Percentiles rank a stretch among this genome's conserved stretches.
Conservation (phyloP, 192 early-diverging fungal species). For the Gonapodya sp. region DNA sequence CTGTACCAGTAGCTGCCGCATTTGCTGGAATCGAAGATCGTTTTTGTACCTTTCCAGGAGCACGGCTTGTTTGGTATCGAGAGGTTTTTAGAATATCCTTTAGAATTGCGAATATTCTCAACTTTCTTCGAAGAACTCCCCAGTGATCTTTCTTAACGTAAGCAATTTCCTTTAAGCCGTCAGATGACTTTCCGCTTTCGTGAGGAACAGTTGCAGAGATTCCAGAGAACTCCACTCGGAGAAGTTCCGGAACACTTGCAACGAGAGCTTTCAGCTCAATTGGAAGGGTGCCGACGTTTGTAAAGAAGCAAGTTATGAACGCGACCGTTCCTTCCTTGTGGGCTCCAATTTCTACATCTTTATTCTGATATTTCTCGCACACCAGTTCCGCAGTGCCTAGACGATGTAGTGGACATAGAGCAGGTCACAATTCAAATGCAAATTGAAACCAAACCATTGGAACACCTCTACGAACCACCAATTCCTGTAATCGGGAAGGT, state of each 20-base stretch:
- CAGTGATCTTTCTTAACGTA: conserved; percentile 36
- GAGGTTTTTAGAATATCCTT: conserved; percentile 23
- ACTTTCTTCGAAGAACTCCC: conserved; percentile 41
- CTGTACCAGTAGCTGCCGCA: not conserved
- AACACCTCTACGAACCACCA: conserved; percentile 21
- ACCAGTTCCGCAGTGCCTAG: conserved; percentile 34
- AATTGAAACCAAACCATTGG: not conserved
- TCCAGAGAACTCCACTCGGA: conserved; percentile 36
- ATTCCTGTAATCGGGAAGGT: conserved; percentile 29
- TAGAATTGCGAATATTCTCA: conserved; percentile 32
- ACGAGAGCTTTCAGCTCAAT: conserved; percentile 35
- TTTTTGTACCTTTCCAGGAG: not conserved
- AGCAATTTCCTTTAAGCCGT: conserved; percentile 14
- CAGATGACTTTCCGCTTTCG: conserved; percentile 23
- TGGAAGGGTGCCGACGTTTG: conserved; percentile 47
- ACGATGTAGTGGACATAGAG: too few relatives aligned
- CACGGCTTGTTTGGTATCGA: not conserved
- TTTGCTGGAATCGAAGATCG: not conserved
- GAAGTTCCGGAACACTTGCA: conserved; percentile 28
- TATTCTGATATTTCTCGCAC: conserved; percentile 45
- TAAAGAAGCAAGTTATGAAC: conserved; percentile 37
- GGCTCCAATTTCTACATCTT: conserved; percentile 44
- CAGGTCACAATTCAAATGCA: too few relatives aligned
- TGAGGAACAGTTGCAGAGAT: conserved; percentile 29
- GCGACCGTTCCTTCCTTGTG: conserved; percentile 41